Percentiles rank a stretch among this genome's conserved stretches.
These are phyloP conservation scores for Melampsora larici-populina DNA, from an alignment of 1,284 basidiomycete species.

Conservation along the genomic window DNA sequence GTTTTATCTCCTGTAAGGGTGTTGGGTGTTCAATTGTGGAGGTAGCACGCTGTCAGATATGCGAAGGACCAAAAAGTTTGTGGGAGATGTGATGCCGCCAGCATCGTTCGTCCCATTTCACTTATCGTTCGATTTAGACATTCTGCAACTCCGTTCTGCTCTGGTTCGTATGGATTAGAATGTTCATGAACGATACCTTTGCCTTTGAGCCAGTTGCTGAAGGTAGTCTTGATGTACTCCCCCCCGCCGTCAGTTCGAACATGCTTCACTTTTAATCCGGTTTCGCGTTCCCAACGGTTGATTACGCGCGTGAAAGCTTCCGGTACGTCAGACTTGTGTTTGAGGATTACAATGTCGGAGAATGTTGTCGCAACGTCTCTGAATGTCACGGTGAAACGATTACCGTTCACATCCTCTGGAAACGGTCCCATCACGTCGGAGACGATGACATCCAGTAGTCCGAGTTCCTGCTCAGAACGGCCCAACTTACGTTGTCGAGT, in stretches of 20 bases:
- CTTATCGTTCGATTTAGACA: conserved; percentile 4
- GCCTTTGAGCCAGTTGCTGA: background rate
- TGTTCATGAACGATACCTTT: conserved; percentile 16
- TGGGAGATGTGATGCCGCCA: background rate
- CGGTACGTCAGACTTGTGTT: background rate
- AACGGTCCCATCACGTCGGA: too few relatives aligned
- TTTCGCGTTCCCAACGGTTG: background rate
- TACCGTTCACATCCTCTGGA: background rate
- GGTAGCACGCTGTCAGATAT: background rate
- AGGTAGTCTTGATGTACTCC: too few relatives aligned
- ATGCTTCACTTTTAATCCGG: background rate
- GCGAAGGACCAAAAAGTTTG: conserved; percentile 16
- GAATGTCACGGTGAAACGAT: background rate
- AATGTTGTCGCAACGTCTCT: background rate
- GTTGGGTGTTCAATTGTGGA: conserved; percentile 13
- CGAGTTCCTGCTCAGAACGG: too few relatives aligned
- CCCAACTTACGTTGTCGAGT: background rate
- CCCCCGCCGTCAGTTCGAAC: conserved; percentile 19
- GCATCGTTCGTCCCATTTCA: conserved; percentile 3
- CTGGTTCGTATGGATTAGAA: conserved; percentile 2
- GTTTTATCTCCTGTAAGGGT: background rate
- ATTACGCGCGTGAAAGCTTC: background rate
- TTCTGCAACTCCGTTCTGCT: conserved; percentile 20
- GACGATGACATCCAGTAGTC: too few relatives aligned
- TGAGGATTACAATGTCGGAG: background rate